These are phyloP conservation scores for Solanum chmielewskii DNA, from an alignment of 257 asterid species.

Conservation along the genomic window DNA sequence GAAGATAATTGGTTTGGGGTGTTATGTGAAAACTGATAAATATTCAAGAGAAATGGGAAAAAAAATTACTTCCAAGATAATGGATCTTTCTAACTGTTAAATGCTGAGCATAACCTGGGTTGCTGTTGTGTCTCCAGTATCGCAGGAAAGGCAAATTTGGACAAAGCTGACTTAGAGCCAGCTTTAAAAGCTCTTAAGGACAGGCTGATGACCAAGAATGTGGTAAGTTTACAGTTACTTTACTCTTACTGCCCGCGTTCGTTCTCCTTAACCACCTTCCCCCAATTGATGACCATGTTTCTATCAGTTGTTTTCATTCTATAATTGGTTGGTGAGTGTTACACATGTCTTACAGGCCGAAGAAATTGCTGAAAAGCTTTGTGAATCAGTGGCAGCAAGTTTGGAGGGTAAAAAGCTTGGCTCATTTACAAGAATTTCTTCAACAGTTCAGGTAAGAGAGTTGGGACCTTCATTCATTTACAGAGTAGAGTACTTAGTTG, in stretches of 20 bases:
- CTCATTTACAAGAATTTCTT: conserved; percentile 86
- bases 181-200: conserved; percentile 95
- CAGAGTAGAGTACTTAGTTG: background rate
- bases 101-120: background rate
- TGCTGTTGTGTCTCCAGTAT: conserved; percentile 33
- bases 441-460: conserved; percentile 71
- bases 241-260: background rate
- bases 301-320: background rate
- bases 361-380: conserved; percentile 95
- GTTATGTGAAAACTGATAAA: background rate
- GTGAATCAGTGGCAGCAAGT: conserved; percentile 96
- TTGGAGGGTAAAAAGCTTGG: conserved; percentile 87
- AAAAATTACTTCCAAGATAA: background rate
- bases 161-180: conserved; percentile 78
- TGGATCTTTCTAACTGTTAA: background rate
- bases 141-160: conserved; percentile 89
- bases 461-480: background rate
- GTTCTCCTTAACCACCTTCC: background rate
- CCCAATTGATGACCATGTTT: background rate
- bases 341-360: conserved; percentile 58
- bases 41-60: background rate
- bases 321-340: background rate
- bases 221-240: conserved; percentile 44
- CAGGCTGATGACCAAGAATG: conserved; percentile 98
- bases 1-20: background rate